Conservation (phyloP, 140 eudicot species). For the Bidens hawaiensis region DNA sequence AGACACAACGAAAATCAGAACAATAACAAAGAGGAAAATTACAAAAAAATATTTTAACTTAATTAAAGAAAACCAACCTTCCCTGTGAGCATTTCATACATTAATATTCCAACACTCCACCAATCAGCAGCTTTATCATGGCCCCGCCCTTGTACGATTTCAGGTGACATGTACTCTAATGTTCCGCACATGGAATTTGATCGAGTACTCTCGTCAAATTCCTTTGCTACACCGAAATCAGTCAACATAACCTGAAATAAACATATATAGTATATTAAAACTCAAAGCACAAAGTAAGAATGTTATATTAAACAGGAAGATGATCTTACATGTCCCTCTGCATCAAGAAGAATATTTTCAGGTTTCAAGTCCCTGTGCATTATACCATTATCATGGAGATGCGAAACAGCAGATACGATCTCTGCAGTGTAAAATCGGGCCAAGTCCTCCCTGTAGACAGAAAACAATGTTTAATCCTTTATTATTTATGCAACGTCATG, state of each 20-base stretch:
- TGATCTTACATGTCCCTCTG: constrained; percentile 69
- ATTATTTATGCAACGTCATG: constrained; percentile 3
- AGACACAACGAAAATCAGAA: neutral
- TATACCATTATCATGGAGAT: constrained; percentile 75
- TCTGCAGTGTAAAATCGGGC: constrained; percentile 85
- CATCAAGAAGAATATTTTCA: constrained; percentile 78
- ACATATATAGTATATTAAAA: constrained; percentile 9
- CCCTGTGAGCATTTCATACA: constrained; percentile 88
- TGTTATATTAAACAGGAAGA: neutral
- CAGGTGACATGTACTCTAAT: constrained; percentile 79
- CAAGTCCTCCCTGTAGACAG: constrained; percentile 61
- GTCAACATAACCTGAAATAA: constrained; percentile 59
- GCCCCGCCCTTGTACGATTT: constrained; percentile 74
- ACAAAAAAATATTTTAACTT: neutral
- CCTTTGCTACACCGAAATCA: constrained; percentile 78
- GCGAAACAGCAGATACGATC: constrained; percentile 79
- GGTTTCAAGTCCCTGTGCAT: constrained; percentile 95
- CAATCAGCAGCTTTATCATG: constrained; percentile 92
- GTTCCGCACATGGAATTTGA: constrained; percentile 92
- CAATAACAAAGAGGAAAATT: neutral
- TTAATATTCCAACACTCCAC: constrained; percentile 87
- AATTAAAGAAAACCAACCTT: constrained; percentile 37
- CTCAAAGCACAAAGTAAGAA: constrained; percentile 2
- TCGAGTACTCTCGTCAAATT: constrained; percentile 56
- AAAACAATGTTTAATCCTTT: neutral